Base-by-base conservation (phyloP, 2,329 filamentous ascomycete species). In the Botrytis fragariae region DNA sequence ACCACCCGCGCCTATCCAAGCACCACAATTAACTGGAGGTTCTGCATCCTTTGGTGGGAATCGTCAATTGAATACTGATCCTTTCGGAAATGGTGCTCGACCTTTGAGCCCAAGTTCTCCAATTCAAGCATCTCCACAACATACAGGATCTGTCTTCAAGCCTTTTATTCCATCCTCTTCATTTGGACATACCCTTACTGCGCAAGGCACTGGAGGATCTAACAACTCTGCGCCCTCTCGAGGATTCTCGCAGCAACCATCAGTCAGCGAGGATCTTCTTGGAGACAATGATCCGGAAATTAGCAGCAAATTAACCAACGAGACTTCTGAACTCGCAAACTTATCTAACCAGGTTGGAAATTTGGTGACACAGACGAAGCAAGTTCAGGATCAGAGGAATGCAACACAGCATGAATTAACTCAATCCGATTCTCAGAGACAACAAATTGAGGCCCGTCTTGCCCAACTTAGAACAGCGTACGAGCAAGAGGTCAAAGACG, bases 321-420 rank as follows among this genome's bases (percentile, higher is more conserved):
- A 99, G 80, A 96, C 95, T 3, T 92, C 93, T 0, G 96, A 99
- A 82, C 87, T 99, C 73, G 96, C 95, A 69, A 98, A 99, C 81
- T 87, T 99, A 78, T 98, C 95, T 0, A 98, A 97, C 81, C 96
- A 98, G 82, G 94, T 99, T 76, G 91, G 94, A 45, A 95, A 93
- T 3, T 84, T 99, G 72, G 92, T 95, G 0, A 97, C 92, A 80
- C 94, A 99, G 83, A 97, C 97, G 90, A 94, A 97, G 81, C 94
- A 95, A 77, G 92, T 97, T 2, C 94, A 97, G 81, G 89, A 87
- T 48, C 95, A 97, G 83, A 92, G 94, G 76, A 88, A 86, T 8
- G 89, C 89, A 3, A 92, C 92, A 0, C 94, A 98, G 82, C 91
- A 92, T 76, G 93, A 97, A 74, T 84, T 98, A 69, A 92, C 88